Base-by-base conservation (phyloP, 495 filamentous ascomycete species). In the Mytilinidion resinicola region DNA sequence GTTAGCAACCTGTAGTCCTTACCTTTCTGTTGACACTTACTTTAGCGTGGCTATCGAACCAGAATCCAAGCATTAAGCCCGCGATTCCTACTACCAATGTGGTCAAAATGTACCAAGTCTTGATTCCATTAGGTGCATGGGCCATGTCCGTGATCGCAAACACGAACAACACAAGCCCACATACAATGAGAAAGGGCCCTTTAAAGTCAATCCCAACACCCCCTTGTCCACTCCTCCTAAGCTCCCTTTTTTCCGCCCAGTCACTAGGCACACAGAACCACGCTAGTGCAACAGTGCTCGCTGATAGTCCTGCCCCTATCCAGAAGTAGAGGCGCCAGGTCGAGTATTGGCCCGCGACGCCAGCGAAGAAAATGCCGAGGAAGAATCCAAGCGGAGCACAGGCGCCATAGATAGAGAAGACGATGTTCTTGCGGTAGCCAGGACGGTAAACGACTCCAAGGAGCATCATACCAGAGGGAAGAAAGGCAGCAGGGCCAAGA, bases 241-340 rank as follows among this genome's bases (percentile, higher is more conserved):
- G 56, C 1, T 69, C 64, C 36, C 67, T 69, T 48, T 75, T 78
- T 56, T 85, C 80, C 0, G 72, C 58, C 30, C 74, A 73, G 61
- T 95, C 85, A 0, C 75, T 79, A 0, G 87, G 90, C 33, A 95
- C 82, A 6, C 80, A 80, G 34, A 88, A 74, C 53, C 82, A 78
- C 0, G 88, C 80, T 0, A 74, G 75, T 0, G 80, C 53, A 0
- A 76, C 61, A 3, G 78, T 82, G 14, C 84, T 74, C 1, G 71
- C 73, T 4, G 76, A 70, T 1, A 85, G 66, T 8, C 80, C 74
- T 0, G 83, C 72, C 0, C 89, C 90, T 56, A 95, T 78, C 70
- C 79, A 96, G 67, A 95, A 93, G 67, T 88, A 95, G 82, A 85
- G 90, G 20, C 82, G 69, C 86, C 88, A 95, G 1, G 66, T 73